phyloP scores from a whole-genome alignment of 2,329 filamentous ascomycete species.

The Ambrosiella beaveri region DNA sequence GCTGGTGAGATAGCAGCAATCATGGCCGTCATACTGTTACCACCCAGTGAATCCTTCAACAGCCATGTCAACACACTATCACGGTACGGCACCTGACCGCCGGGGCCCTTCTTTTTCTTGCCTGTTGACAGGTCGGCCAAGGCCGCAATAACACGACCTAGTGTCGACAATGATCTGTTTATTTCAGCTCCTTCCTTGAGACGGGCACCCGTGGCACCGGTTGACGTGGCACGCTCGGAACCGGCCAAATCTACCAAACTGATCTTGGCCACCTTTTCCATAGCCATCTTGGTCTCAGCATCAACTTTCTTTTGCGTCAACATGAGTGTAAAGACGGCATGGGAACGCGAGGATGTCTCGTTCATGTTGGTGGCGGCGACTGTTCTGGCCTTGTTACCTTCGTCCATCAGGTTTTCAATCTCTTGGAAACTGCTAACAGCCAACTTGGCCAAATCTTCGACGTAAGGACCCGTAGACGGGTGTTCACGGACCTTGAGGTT shows the following conservation, averaged over 20 bases:
- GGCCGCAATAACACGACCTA: constrained; percentile 93
- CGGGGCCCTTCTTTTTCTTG: constrained; percentile 63
- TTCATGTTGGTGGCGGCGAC: constrained; percentile 99
- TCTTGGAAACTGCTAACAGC: constrained; percentile 86
- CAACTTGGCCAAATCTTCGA: constrained; percentile 91
- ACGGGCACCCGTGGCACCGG: constrained; percentile 84
- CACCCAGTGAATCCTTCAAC: constrained; percentile 87
- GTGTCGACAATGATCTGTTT: constrained; percentile 86
- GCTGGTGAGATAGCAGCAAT: constrained; percentile 96
- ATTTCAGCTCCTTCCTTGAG: constrained; percentile 97
- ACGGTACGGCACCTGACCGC: constrained; percentile 76
- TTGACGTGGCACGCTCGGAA: constrained; percentile 93
- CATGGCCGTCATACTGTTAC: constrained; percentile 99
- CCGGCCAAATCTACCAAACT: constrained; percentile 94
- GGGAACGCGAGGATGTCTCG: constrained; percentile 93
- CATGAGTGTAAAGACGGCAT: constrained; percentile 93
- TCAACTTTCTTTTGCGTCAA: constrained; percentile 88
- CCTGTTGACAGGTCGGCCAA: constrained; percentile 77
- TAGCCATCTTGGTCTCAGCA: constrained; percentile 84
- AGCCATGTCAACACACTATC: constrained; percentile 95
- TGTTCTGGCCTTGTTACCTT: constrained; percentile 95
- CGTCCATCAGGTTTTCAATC: constrained; percentile 96
- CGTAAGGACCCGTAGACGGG: constrained; percentile 91
- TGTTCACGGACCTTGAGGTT: constrained; percentile 96
- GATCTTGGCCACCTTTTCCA: constrained; percentile 96